These are phyloP conservation scores for Guadua angustifolia DNA, from an alignment of 176 grass and related monocot genomes.

Conservation along the genomic window DNA sequence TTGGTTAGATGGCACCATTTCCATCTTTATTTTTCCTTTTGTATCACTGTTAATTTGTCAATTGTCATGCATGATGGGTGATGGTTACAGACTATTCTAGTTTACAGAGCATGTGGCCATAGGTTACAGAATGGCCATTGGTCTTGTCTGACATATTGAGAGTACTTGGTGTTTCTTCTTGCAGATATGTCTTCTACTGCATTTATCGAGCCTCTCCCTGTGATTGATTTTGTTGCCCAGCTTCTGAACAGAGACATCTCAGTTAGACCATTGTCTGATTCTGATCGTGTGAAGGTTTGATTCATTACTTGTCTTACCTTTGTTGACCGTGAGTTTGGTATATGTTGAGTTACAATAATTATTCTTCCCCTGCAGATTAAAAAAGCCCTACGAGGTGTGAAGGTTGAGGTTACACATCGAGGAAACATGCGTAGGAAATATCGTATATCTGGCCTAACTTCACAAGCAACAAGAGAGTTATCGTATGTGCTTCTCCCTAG, in stretches of 20 bases:
- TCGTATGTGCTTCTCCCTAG: constrained; percentile 54
- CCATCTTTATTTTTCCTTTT: not conserved
- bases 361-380: constrained; percentile 61
- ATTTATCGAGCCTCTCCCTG: constrained; percentile 84
- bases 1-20: constrained; percentile 56
- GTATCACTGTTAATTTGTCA: constrained; percentile 4
- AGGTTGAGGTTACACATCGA: constrained; percentile 90
- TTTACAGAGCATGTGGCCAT: not conserved
- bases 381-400: constrained; percentile 86
- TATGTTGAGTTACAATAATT: constrained; percentile 28
- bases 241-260: constrained; percentile 91
- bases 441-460: constrained; percentile 88
- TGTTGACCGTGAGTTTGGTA: not conserved
- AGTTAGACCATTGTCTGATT: constrained; percentile 82
- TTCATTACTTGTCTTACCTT: not conserved
- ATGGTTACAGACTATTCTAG: not conserved
- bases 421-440: constrained; percentile 96
- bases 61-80: constrained; percentile 16
- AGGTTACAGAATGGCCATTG: not conserved
- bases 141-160: constrained; percentile 18
- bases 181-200: constrained; percentile 95
- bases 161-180: constrained; percentile 26
- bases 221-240: constrained; percentile 88
- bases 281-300: constrained; percentile 88
- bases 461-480: constrained; percentile 88